Conservation (phyloP, 352 stramenopile genomes). For the Globisporangium sylvaticum region DNA sequence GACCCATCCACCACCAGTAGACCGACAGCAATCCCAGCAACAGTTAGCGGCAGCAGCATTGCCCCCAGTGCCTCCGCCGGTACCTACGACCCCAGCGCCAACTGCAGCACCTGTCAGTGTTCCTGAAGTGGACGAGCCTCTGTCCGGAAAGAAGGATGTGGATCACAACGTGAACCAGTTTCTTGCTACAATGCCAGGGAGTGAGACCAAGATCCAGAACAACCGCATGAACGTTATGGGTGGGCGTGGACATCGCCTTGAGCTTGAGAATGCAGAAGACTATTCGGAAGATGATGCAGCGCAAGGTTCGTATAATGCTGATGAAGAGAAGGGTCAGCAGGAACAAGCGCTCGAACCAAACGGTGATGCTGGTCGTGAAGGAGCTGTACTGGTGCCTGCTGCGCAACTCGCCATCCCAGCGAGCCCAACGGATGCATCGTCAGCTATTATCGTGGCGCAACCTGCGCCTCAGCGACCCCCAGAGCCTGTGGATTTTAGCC, state of each 20-base stretch:
- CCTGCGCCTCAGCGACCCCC: not conserved
- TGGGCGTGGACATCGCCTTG: slow-evolving; percentile 83
- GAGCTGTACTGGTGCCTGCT: not conserved
- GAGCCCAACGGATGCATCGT: not conserved
- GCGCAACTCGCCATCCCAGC: not conserved
- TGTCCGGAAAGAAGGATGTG: slow-evolving; percentile 46
- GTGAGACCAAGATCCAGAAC: slow-evolving; percentile 90
- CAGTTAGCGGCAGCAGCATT: not conserved
- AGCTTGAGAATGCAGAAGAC: slow-evolving; percentile 57
- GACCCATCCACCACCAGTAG: slow-evolving; percentile 7
- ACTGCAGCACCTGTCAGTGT: slow-evolving; percentile 1
- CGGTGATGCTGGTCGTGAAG: not conserved
- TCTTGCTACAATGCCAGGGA: slow-evolving; percentile 84
- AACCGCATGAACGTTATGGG: slow-evolving; percentile 90
- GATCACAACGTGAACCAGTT: slow-evolving; percentile 68
- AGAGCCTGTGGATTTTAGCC: slow-evolving; percentile 18
- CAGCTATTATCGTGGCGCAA: not conserved
- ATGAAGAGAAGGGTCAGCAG: not conserved
- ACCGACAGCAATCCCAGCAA: slow-evolving; percentile 8
- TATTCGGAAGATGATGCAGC: slow-evolving; percentile 34
- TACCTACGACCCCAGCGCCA: not conserved
- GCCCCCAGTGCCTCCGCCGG: not conserved
- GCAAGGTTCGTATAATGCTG: slow-evolving; percentile 13
- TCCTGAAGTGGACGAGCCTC: slow-evolving; percentile 43
- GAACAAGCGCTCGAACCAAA: not conserved